These are phyloP conservation scores for Pilasporangium apinafurcum DNA, from an alignment of 352 stramenopile genomes.

Conservation along the genomic window DNA sequence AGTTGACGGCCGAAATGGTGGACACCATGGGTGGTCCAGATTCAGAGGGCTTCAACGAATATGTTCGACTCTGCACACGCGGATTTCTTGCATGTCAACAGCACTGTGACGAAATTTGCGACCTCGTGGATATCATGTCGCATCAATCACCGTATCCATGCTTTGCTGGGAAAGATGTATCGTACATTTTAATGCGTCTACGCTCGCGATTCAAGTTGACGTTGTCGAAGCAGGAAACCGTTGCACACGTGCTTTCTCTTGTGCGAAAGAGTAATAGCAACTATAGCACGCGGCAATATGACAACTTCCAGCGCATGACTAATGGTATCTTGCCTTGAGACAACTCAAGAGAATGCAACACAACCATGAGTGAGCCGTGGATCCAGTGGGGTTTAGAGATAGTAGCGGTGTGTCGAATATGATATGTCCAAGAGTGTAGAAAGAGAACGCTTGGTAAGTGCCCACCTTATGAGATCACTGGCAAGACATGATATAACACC, in stretches of 20 bases:
- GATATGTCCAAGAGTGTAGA: too few relatives aligned
- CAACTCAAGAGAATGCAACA: neutral
- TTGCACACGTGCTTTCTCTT: constrained; percentile 87
- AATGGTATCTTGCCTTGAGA: constrained; percentile 86
- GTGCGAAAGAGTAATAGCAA: constrained; percentile 91
- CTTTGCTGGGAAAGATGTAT: constrained; percentile 85
- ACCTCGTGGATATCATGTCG: constrained; percentile 97
- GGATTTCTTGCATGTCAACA: constrained; percentile 96
- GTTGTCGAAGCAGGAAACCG: constrained; percentile 85
- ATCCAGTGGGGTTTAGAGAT: constrained; percentile 4
- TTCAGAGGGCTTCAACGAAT: constrained; percentile 93
- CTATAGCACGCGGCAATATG: constrained; percentile 91
- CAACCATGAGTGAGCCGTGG: constrained; percentile 1
- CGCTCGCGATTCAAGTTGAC: constrained; percentile 85
- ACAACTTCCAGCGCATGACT: constrained; percentile 93
- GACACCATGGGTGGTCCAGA: constrained; percentile 94
- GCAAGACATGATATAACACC: too few relatives aligned
- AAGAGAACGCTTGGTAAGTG: too few relatives aligned
- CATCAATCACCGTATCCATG: constrained; percentile 95
- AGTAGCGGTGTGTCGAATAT: too few relatives aligned
- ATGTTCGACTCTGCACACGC: constrained; percentile 95
- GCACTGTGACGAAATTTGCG: constrained; percentile 93
- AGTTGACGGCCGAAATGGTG: constrained; percentile 99
- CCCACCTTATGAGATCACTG: too few relatives aligned
- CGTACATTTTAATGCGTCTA: constrained; percentile 83